Evolutionary conservation across 768 basidiomycete species (phyloP).

Genomic region (Fistulinella prunicolor): DNA sequence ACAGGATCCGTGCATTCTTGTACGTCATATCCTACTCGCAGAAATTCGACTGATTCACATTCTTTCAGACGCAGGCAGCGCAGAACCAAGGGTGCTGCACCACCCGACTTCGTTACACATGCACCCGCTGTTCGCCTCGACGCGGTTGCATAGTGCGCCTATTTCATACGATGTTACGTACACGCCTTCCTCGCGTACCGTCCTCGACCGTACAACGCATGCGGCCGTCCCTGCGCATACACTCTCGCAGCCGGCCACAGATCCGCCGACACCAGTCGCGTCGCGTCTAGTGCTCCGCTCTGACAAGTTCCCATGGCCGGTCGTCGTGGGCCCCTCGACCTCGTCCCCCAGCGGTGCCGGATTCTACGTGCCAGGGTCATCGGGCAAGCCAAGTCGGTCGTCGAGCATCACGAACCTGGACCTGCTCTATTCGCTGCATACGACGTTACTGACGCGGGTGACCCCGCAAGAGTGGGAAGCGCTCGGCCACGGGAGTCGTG

Average conservation of each 20-base stretch:
- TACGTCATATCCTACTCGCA: slow-evolving; percentile 26
- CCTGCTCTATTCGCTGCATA: slow-evolving; percentile 57
- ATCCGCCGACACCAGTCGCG: slow-evolving; percentile 49
- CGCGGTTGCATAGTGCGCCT: slow-evolving; percentile 54
- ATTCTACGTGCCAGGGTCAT: slow-evolving; percentile 28
- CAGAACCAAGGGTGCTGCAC: slow-evolving; percentile 22
- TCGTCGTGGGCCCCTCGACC: slow-evolving; percentile 43
- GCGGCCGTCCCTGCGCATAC: slow-evolving; percentile 53
- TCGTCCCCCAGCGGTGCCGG: slow-evolving; percentile 24
- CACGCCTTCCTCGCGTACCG: slow-evolving; percentile 54
- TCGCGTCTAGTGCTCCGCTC: slow-evolving; percentile 50
- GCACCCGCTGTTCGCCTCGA: slow-evolving; percentile 62
- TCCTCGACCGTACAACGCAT: slow-evolving; percentile 54
- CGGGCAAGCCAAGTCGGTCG: slow-evolving; percentile 21
- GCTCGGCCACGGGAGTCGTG: slow-evolving; percentile 51
- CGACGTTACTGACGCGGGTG: slow-evolving; percentile 52
- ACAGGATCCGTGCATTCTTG: slow-evolving; percentile 40
- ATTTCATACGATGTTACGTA: slow-evolving; percentile 59
- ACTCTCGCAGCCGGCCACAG: slow-evolving; percentile 61
- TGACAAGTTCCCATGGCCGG: slow-evolving; percentile 60
- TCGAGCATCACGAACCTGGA: slow-evolving; percentile 57
- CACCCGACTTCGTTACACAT: slow-evolving; percentile 45
- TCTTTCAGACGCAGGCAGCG: slow-evolving; percentile 19
- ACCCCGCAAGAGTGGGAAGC: slow-evolving; percentile 64
- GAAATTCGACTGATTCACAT: slow-evolving; percentile 10